Percentiles rank a stretch among this genome's conserved stretches.
These are phyloP conservation scores for Suillus weaverae DNA, from an alignment of 768 basidiomycete genomes.

Conservation along the genomic window DNA sequence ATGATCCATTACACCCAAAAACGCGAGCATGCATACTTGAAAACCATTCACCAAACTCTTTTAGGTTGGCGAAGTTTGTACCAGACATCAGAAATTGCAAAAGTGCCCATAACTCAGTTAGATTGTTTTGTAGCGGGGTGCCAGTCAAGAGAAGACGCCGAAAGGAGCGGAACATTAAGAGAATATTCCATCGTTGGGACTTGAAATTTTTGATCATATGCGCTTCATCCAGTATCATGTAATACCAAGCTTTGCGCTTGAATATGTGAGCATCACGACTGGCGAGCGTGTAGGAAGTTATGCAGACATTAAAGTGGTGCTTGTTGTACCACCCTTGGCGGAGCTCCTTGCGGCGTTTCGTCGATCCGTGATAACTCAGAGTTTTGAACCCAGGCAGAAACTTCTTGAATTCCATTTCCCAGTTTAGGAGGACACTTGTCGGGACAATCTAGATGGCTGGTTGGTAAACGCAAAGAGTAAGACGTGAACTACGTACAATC, in stretches of 20 bases:
- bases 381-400: slow-evolving; percentile 88
- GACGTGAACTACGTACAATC: slow-evolving; percentile 49
- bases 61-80: slow-evolving; percentile 84
- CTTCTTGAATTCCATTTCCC: slow-evolving; percentile 97
- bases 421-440: slow-evolving; percentile 91
- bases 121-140: slow-evolving; percentile 94
- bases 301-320: slow-evolving; percentile 89
- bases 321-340: slow-evolving; percentile 91
- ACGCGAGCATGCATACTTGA: slow-evolving; percentile 62
- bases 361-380: slow-evolving; percentile 86
- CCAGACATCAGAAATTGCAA: slow-evolving; percentile 94
- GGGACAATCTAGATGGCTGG: slow-evolving; percentile 68
- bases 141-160: slow-evolving; percentile 90
- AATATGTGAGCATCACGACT: slow-evolving; percentile 88
- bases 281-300: slow-evolving; percentile 93
- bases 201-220: slow-evolving; percentile 99
- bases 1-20: background rate
- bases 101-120: slow-evolving; percentile 94
- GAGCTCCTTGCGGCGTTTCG: slow-evolving; percentile 86
- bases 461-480: slow-evolving; percentile 15
- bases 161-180: slow-evolving; percentile 85
- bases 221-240: slow-evolving; percentile 94
- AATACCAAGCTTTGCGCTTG: slow-evolving; percentile 92
- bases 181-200: slow-evolving; percentile 89
- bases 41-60: slow-evolving; percentile 96